Evolutionary conservation across 2,329 filamentous ascomycete species (phyloP).

Genomic region (Colletotrichum shisoi): DNA sequence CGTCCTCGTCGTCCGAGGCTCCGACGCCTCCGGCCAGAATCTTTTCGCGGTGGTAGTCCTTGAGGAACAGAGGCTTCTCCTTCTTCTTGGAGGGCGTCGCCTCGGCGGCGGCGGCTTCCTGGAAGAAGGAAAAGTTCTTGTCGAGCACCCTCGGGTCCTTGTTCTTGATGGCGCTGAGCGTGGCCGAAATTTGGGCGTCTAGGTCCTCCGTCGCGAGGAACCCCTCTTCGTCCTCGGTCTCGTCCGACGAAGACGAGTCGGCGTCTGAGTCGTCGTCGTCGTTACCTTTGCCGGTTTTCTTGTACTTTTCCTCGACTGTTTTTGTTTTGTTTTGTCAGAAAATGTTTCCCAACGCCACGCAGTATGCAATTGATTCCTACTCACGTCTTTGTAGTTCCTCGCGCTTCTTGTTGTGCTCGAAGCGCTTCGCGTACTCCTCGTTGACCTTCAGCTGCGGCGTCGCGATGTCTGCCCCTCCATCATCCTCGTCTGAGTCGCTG

Average conservation of each 20-base stretch:
- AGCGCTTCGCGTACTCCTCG: conserved; percentile 84
- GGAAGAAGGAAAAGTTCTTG: conserved; percentile 74
- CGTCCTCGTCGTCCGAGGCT: conserved; percentile 66
- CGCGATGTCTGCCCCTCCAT: conserved; percentile 49
- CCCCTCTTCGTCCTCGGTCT: conserved; percentile 89
- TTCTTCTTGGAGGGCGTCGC: conserved; percentile 61
- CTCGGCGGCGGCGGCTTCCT: conserved; percentile 56
- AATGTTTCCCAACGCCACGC: background rate
- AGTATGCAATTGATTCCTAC: conserved; percentile 43
- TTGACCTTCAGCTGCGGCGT: conserved; percentile 77
- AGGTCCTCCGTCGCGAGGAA: conserved; percentile 85
- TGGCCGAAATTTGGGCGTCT: conserved; percentile 86
- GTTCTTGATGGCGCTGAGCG: conserved; percentile 82
- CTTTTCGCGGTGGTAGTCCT: conserved; percentile 91
- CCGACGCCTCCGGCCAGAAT: conserved; percentile 75
- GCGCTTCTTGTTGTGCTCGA: conserved; percentile 97
- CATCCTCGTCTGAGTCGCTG: conserved; percentile 59
- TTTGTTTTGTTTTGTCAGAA: background rate
- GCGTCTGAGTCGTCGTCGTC: conserved; percentile 61
- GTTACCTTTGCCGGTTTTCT: conserved; percentile 56
- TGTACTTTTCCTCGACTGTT: conserved; percentile 87
- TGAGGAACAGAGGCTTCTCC: conserved; percentile 84
- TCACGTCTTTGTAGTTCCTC: conserved; percentile 79
- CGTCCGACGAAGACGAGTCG: conserved; percentile 74
- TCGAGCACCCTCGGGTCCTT: conserved; percentile 95